Evolutionary conservation across 805 yeast species (phyloP).

Genomic region (Barnettozyma vustinii): DNA sequence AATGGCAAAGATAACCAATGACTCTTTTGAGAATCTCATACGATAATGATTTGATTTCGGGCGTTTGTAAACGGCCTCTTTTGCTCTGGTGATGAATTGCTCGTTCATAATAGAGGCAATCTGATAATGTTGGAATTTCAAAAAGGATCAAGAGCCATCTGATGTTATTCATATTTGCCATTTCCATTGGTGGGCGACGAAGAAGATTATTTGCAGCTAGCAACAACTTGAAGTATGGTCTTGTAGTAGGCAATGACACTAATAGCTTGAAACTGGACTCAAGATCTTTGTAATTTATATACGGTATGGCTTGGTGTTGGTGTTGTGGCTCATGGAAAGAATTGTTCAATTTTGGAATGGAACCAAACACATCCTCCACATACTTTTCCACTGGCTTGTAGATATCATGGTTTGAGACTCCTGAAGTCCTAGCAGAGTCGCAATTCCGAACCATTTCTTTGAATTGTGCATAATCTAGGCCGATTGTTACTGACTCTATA

Average conservation of each 20-base stretch:
- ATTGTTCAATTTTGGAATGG: slow-evolving; percentile 40
- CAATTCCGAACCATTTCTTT: slow-evolving; percentile 7
- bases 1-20: slow-evolving; percentile 60
- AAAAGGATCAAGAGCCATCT: slow-evolving; percentile 60
- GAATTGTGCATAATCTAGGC: slow-evolving; percentile 4
- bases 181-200: slow-evolving; percentile 38
- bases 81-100: slow-evolving; percentile 1
- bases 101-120: slow-evolving; percentile 34
- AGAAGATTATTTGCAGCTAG: slow-evolving; percentile 46
- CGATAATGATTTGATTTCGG: slow-evolving; percentile 51
- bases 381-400: slow-evolving; percentile 48
- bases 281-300: slow-evolving; percentile 46
- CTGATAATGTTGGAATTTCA: slow-evolving; percentile 60
- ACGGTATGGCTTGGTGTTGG: slow-evolving; percentile 25
- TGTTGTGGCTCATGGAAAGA: slow-evolving; percentile 40
- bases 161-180: slow-evolving; percentile 38
- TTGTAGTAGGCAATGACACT: slow-evolving; percentile 48
- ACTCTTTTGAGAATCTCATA: slow-evolving; percentile 66
- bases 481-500: background rate
- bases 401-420: slow-evolving; percentile 20
- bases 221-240: slow-evolving; percentile 54
- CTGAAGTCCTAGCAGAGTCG: background rate
- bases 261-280: slow-evolving; percentile 41
- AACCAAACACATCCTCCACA: slow-evolving; percentile 43
- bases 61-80: slow-evolving; percentile 28